Percentiles rank a stretch among this genome's conserved stretches.
phyloP scores from a whole-genome alignment of 2,329 filamentous ascomycete genomes.

The Colletotrichum melonis region DNA sequence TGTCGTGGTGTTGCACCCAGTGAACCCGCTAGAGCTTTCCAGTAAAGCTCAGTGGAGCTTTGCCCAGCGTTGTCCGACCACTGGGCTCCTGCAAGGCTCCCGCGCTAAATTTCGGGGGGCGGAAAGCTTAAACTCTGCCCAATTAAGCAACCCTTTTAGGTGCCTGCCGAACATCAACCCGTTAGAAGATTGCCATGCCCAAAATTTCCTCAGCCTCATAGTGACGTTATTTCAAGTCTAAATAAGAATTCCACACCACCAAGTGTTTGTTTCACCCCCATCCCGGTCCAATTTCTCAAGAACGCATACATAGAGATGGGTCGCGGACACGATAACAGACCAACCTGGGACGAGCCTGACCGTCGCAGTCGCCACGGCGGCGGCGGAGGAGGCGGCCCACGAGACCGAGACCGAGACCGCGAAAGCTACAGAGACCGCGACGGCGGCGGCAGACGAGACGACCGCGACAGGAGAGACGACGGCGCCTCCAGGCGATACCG shows the following conservation, averaged over 20 bases:
- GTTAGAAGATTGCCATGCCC: background rate
- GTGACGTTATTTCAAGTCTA: constrained; percentile 20
- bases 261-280: background rate
- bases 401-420: constrained; percentile 37
- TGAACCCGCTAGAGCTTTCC: constrained; percentile 13
- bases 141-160: background rate
- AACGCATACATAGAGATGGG: background rate
- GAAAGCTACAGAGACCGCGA: constrained; percentile 43
- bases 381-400: constrained; percentile 44
- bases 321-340: constrained; percentile 59
- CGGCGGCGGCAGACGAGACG: constrained; percentile 42
- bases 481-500: constrained; percentile 43
- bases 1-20: background rate
- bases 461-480: constrained; percentile 36
- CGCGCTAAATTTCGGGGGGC: constrained; percentile 21
- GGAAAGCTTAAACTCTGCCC: constrained; percentile 7
- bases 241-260: background rate
- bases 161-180: background rate
- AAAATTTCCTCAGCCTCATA: constrained; percentile 26
- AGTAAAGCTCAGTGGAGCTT: constrained; percentile 10
- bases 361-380: constrained; percentile 47
- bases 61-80: background rate
- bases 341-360: constrained; percentile 70
- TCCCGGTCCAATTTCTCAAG: background rate
- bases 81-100: constrained; percentile 10